Conservation (phyloP, 2,329 filamentous ascomycete species). For the Grosmannia clavigera region DNA sequence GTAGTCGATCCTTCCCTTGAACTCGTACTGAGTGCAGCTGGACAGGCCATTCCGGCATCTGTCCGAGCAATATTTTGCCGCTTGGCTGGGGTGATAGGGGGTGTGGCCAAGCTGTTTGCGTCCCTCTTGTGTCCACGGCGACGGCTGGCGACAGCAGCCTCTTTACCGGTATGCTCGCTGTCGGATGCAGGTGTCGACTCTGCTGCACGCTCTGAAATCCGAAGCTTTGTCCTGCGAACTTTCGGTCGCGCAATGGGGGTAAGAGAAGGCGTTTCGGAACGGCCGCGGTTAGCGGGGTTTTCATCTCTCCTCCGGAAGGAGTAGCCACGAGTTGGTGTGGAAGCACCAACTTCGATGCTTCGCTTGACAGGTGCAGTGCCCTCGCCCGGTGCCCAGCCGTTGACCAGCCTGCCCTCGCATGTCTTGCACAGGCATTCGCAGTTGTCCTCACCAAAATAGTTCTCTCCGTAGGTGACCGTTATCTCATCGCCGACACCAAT, state of each 20-base stretch:
- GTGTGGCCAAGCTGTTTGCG: constrained; percentile 33
- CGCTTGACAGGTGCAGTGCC: constrained; percentile 33
- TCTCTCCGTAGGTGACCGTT: constrained; percentile 89
- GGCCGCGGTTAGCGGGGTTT: constrained; percentile 27
- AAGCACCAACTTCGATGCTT: constrained; percentile 40
- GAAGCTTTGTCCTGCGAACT: constrained; percentile 27
- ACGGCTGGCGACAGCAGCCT: neutral
- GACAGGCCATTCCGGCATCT: constrained; percentile 15
- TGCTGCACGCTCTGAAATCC: neutral
- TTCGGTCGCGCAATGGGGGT: constrained; percentile 43
- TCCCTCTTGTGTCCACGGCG: constrained; percentile 22
- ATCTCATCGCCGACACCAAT: constrained; percentile 89
- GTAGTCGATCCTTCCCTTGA: constrained; percentile 27
- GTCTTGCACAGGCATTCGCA: constrained; percentile 87
- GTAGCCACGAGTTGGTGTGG: constrained; percentile 31
- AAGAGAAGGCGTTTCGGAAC: constrained; percentile 45
- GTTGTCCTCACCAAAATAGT: constrained; percentile 91
- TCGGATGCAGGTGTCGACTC: constrained; percentile 3
- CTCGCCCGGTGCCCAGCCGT: constrained; percentile 64
- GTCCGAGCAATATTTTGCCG: constrained; percentile 25
- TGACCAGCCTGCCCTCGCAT: constrained; percentile 62
- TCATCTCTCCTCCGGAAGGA: constrained; percentile 43
- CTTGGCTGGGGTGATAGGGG: constrained; percentile 43
- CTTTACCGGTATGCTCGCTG: neutral
- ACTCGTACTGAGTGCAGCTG: constrained; percentile 17